These are phyloP conservation scores for Solanum sparsipilum DNA, from an alignment of 257 asterid species.

Conservation along the genomic window DNA sequence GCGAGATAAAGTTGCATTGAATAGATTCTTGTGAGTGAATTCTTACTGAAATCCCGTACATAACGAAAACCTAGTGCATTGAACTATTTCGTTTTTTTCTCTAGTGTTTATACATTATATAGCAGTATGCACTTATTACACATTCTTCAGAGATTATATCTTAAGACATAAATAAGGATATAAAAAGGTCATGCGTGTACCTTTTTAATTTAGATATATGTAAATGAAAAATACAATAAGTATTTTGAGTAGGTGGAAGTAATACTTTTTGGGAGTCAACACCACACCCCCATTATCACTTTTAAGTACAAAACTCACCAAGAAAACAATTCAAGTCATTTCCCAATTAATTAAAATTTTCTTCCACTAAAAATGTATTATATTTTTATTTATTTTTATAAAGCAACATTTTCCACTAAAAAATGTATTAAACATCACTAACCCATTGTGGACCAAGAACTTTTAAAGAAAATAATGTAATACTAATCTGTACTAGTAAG, in stretches of 20 bases:
- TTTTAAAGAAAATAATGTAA: neutral
- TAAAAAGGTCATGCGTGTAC: rapidly evolving
- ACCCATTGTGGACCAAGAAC: neutral
- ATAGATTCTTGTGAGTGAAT: no score
- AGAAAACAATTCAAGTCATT: neutral
- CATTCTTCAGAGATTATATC: no score
- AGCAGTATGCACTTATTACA: neutral
- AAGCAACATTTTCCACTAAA: neutral
- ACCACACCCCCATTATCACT: neutral
- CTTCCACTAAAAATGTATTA: neutral
- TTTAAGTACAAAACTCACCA: neutral
- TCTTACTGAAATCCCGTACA: no score
- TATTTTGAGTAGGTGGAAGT: no score
- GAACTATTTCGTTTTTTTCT: neutral
- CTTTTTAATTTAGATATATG: no score
- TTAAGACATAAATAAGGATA: no score
- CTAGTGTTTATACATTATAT: neutral
- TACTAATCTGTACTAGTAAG: neutral
- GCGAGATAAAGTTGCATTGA: no score
- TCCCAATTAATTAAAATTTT: neutral
- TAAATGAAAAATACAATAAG: neutral
- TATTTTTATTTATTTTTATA: no score
- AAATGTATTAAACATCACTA: neutral
- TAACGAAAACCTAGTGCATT: neutral
- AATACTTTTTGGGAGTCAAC: neutral